Evolutionary conservation across 331 rosid species (phyloP), one percentile per base, ranked within the genome.

Genomic region (Acacia concinna): DNA sequence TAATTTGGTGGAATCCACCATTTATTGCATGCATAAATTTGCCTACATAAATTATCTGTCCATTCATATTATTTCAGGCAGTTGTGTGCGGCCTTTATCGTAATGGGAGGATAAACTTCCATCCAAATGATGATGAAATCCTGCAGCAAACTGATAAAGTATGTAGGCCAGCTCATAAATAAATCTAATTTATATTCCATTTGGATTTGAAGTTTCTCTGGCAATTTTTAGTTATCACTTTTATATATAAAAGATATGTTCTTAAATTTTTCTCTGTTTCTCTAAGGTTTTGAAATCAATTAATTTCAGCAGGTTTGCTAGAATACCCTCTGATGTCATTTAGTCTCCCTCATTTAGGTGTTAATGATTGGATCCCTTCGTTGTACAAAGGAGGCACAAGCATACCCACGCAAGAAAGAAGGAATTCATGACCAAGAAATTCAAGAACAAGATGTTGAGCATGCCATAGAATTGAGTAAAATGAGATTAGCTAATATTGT

Each of bases 61-160:
- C 76, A 46, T 82, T 82, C 54, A 77, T 82, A 49, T 79, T 49
- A 67, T 89, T 88, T 79, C 97, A 95, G 98, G 97, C 86, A 51
- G 84, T 93, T 81, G 97, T 93, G 73, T 93, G 97, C 79, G 99
- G 99, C 68, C 93, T 96, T 46, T 88, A 88, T 83, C 94, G 97
- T 71, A 84, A 79, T 68, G 98, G 97, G 85, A 89, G 83, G 87
- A 88, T 91, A 87, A 60, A 82, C 82, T 96, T 96, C 84, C 99
- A 96, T 85, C 99, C 99, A 59, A 82, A 76, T 54, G 99, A 96
- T 49, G 75, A 72, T 84, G 98, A 93, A 83, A 80, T 89, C 85
- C 80, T 96, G 81, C 92, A 65, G 89, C 84, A 75, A 86, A 89
- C 87, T 69, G 99, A 96, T 91, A 96, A 93, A 84, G 99, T 96